phyloP scores from a whole-genome alignment of 2,329 filamentous ascomycete species.

The Aureobasidium musti region DNA sequence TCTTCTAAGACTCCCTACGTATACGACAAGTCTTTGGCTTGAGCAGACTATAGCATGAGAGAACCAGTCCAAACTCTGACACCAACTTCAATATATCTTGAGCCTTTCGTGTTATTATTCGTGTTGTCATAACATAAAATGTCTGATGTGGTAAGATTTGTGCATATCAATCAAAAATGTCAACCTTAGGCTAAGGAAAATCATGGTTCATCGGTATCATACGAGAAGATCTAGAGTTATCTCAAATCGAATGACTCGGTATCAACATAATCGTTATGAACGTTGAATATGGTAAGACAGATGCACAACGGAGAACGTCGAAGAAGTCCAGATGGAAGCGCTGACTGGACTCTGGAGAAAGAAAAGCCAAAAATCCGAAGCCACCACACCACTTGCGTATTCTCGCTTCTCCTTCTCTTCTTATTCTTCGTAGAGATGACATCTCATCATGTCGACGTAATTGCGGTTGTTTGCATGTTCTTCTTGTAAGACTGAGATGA shows the following conservation, averaged over 20 bases:
- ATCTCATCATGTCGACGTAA: background rate
- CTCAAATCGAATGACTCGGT: background rate
- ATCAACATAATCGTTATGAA: background rate
- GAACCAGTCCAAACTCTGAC: background rate
- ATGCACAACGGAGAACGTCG: slow-evolving; percentile 13
- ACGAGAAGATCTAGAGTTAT: background rate
- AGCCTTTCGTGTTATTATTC: background rate
- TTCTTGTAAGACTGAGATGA: too few species aligned
- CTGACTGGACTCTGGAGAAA: background rate
- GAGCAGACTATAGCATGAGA: slow-evolving; percentile 14
- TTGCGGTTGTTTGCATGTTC: too few species aligned
- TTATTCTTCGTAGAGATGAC: background rate
- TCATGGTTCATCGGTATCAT: background rate
- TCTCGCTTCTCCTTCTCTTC: background rate
- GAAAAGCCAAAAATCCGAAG: background rate
- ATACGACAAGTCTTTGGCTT: slow-evolving; percentile 26
- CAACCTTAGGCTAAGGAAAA: background rate
- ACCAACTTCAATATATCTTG: background rate
- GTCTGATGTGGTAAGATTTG: background rate
- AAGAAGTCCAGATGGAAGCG: background rate
- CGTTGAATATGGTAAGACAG: slow-evolving; percentile 12
- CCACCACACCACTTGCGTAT: slow-evolving; percentile 1
- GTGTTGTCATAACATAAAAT: background rate
- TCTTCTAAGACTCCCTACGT: slow-evolving; percentile 16
- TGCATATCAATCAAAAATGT: background rate